Percentiles rank a stretch among this genome's conserved stretches.
Conservation (phyloP, 1,284 basidiomycete genomes). For the Ustilago xerochloae region DNA sequence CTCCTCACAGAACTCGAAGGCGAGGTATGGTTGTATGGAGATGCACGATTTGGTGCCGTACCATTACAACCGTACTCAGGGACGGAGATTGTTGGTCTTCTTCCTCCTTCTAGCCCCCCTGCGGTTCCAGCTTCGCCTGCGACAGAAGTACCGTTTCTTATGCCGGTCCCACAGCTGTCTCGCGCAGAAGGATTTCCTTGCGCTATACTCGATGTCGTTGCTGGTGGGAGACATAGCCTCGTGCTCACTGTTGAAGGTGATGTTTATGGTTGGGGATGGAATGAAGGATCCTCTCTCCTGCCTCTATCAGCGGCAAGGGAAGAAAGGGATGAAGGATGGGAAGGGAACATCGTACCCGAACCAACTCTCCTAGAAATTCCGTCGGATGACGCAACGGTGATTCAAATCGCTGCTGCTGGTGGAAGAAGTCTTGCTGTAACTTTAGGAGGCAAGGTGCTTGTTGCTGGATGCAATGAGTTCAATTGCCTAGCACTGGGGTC, state of each 20-base stretch:
- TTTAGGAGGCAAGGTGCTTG: not conserved
- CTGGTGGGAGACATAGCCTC: conserved; percentile 24
- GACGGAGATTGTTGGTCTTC: not conserved
- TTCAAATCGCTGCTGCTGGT: not conserved
- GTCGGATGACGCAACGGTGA: not conserved
- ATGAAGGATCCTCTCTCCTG: conserved; percentile 17
- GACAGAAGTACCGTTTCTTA: conserved; percentile 7
- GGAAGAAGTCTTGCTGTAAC: conserved; percentile 12
- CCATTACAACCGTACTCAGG: conserved; percentile 4
- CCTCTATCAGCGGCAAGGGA: not conserved
- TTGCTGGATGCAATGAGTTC: conserved; percentile 23
- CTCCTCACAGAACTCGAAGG: conserved; percentile 6
- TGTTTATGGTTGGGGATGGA: conserved; percentile 48
- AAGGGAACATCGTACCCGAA: conserved; percentile 8
- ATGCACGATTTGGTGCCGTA: conserved; percentile 28
- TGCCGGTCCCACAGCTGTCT: conserved; percentile 23
- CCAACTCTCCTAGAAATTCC: conserved; percentile 11
- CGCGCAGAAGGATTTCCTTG: not conserved
- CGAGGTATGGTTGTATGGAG: conserved; percentile 30
- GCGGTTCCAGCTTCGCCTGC: not conserved
- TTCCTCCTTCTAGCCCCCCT: not conserved
- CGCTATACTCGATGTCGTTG: not conserved
- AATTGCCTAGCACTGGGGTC: conserved; percentile 4
- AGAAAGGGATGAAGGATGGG: not conserved
- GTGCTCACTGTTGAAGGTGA: conserved; percentile 18